Evolutionary conservation across 805 yeast genomes (phyloP), one percentile per base, ranked within the genome.

Genomic region (Dipodascopsis uninucleata): DNA sequence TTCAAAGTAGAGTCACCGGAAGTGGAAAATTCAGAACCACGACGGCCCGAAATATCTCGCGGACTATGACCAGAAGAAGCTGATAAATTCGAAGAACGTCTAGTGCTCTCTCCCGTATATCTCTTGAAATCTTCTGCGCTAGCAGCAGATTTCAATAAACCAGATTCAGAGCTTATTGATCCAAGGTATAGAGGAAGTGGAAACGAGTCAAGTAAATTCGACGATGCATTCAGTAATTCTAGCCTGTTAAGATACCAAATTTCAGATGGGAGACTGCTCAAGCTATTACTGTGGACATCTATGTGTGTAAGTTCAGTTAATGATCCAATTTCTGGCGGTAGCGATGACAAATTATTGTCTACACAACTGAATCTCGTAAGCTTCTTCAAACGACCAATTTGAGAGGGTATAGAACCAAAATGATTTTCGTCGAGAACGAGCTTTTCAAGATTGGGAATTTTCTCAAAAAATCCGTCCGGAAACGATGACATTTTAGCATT

Each of bases 231-330:
- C 52, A 87, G 68, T 4, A 66, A 63, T 3, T 76, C 71, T 54
- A 85, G 71, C 4, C 78, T 75, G 31, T 63, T 64, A 58, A 85
- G 64, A 41, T 74, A 67, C 83, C 89, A 85, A 26, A 85, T 72
- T 17, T 78, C 82, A 23, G 74, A 73, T 0, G 87, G 85, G 23
- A 90, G 67, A 5, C 68, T 61, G 53, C 85, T 81, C 54, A 90
- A 70, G 59, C 88, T 88, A 64, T 90, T 90, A 33, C 85, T 77
- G 64, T 90, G 96, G 33, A 87, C 66, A 62, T 90, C 96, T 44
- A 90, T 69, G 36, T 74, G 70, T 57, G 75, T 79, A 52, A 90
- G 71, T 24, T 76, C 73, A 3, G 70, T 64, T 44, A 89, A 70
- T 12, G 71, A 58, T 2, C 85, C 81, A 26, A 93, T 75, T 9